phyloP scores from a whole-genome alignment of 371 early-diverging fungal genomes.

The Globomyces sp. region DNA sequence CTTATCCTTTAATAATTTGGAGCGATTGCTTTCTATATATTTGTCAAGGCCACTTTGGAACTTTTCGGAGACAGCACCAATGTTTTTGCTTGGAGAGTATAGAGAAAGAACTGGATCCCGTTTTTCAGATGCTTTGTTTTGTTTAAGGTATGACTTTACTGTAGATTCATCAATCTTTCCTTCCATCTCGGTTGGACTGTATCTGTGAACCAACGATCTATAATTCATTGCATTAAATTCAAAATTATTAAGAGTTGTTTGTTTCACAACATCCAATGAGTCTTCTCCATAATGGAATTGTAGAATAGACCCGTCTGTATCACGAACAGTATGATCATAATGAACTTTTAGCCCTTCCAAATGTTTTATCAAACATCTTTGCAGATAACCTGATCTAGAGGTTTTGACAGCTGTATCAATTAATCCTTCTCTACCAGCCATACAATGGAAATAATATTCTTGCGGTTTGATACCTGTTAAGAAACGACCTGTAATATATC shows the following conservation, averaged over 20 bases:
- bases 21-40: slow-evolving; percentile 68
- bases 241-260: slow-evolving; percentile 85
- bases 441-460: slow-evolving; percentile 76
- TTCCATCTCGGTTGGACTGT: slow-evolving; percentile 71
- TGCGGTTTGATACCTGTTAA: slow-evolving; percentile 99
- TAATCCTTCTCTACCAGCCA: slow-evolving; percentile 99
- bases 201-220: slow-evolving; percentile 74
- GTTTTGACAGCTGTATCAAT: slow-evolving; percentile 99
- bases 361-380: slow-evolving; percentile 99
- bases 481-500: slow-evolving; percentile 98
- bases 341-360: slow-evolving; percentile 95
- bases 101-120: slow-evolving; percentile 70
- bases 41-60: slow-evolving; percentile 67
- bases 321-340: slow-evolving; percentile 97
- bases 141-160: slow-evolving; percentile 74
- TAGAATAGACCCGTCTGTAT: slow-evolving; percentile 89
- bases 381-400: slow-evolving; percentile 98
- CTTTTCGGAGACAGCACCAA: slow-evolving; percentile 89
- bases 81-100: slow-evolving; percentile 76
- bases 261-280: slow-evolving; percentile 96
- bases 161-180: slow-evolving; percentile 68
- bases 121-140: slow-evolving; percentile 24
- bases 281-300: slow-evolving; percentile 99
- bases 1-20: slow-evolving; percentile 49
- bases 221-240: slow-evolving; percentile 94